Evolutionary conservation across 495 filamentous ascomycete genomes (phyloP), one percentile per base, ranked within the genome.

Genomic region (Penicillium paxilli): DNA sequence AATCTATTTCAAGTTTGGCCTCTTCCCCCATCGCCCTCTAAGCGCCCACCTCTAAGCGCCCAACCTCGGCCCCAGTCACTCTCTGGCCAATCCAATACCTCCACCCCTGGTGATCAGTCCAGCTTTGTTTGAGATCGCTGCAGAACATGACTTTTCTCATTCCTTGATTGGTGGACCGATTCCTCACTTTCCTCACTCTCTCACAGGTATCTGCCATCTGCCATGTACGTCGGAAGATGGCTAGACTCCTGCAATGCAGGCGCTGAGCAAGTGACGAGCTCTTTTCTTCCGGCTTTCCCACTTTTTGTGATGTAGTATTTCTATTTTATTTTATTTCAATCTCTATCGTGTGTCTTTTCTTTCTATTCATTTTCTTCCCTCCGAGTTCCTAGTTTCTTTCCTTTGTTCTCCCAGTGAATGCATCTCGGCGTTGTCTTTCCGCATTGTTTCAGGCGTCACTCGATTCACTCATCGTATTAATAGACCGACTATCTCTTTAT

Each of bases 51-150:
- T 41, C 26, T 51, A 58, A 55, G 58, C 61, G 61, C 64, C 56
- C 65, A 40, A 26, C 45, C 56, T 30, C 49, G 26, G 4, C 64
- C 54, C 67, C 69, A 67, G 59, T 59, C 69, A 69, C 45, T 42
- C 11, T 47, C 14, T 25, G 48, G 24, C 51, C 56, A 59, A 55
- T 65, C 45, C 45, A 40, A 11, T 10, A 20, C n/a, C 35, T 10
- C 17, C 40, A 22, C 28, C 49, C 52, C 47, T 54, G 55, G 14
- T 56, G 62, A 57, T 65, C 59, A 38, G 9, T 14, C 9, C n/a
- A 12, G 7, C 14, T 28, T 46, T 52, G 41, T 51, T 40, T 20
- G 32, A 26, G 33, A 40, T 26, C 23, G 41, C 46, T 54, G 54
- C 47, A 46, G 51, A 57, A 51, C 21, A 46, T 49, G 23, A 37